phyloP scores from a whole-genome alignment of 441 rosid genomes.

The Adansonia gregorii region DNA sequence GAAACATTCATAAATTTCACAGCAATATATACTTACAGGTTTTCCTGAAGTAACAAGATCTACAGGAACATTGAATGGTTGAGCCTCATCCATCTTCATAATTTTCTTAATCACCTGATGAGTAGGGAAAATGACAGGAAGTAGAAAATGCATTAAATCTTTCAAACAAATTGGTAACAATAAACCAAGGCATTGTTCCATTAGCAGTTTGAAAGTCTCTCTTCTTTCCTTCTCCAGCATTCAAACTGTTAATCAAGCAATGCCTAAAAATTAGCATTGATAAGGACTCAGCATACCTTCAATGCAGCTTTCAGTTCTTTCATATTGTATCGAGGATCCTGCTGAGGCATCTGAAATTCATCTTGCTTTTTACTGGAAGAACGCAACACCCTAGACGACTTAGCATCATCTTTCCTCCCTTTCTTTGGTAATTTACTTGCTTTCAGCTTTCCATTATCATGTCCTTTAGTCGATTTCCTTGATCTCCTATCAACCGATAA shows the following conservation, averaged over 20 bases:
- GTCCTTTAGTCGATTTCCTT: slow-evolving; percentile 28
- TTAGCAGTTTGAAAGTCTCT: background rate
- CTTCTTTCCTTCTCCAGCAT: background rate
- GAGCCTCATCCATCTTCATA: slow-evolving; percentile 64
- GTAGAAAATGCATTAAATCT: background rate
- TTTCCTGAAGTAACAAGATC: slow-evolving; percentile 52
- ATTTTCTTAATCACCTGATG: slow-evolving; percentile 56
- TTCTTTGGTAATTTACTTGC: slow-evolving; percentile 34
- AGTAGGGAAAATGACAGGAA: slow-evolving; percentile 9
- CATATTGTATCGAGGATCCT: slow-evolving; percentile 38
- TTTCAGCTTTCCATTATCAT: slow-evolving; percentile 35
- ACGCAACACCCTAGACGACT: slow-evolving; percentile 36
- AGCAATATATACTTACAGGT: slow-evolving; percentile 48
- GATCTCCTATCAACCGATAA: slow-evolving; percentile 25
- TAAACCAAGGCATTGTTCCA: slow-evolving; percentile 1
- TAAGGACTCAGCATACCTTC: slow-evolving; percentile 37
- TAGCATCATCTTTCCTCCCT: slow-evolving; percentile 33
- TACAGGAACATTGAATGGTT: slow-evolving; percentile 51
- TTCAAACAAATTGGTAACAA: background rate
- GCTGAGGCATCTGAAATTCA: slow-evolving; percentile 24
- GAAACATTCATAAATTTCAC: slow-evolving; percentile 4
- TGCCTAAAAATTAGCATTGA: slow-evolving; percentile 9
- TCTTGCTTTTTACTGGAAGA: slow-evolving; percentile 36
- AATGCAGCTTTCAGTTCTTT: slow-evolving; percentile 50
- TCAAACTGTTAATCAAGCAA: background rate